Percentiles rank a stretch among this genome's conserved stretches.
Evolutionary conservation across 78 protist species (phyloP).

Genomic region (Speleostelium caveatum): DNA sequence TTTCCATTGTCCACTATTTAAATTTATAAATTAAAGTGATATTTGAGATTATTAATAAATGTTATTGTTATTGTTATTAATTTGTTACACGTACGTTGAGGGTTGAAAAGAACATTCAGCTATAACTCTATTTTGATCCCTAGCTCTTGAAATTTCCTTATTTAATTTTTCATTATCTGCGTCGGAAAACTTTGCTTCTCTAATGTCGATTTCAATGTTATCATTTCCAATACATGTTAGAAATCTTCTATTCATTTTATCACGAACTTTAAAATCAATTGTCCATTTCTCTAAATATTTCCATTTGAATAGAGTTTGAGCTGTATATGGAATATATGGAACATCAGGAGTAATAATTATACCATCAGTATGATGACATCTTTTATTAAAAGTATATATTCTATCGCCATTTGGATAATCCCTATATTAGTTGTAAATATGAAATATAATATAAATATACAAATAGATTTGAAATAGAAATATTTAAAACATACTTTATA

Average conservation of each 20-base stretch:
- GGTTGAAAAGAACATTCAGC: constrained; percentile 69
- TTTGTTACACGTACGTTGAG: too few relatives aligned
- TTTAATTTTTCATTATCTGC: constrained; percentile 16
- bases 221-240: constrained; percentile 31
- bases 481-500: neutral
- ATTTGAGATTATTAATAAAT: too few relatives aligned
- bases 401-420: constrained; percentile 9
- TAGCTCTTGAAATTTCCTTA: constrained; percentile 30
- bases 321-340: constrained; percentile 27
- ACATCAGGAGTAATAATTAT: constrained; percentile 70
- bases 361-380: constrained; percentile 70
- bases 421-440: too few relatives aligned
- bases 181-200: constrained; percentile 26
- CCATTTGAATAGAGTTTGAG: constrained; percentile 56
- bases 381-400: constrained; percentile 1
- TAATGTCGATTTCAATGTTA: constrained; percentile 31
- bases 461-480: neutral
- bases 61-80: too few relatives aligned
- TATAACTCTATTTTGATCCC: constrained; percentile 15
- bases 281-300: constrained; percentile 76
- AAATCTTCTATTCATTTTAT: constrained; percentile 17
- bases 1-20: constrained; percentile 59
- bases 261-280: constrained; percentile 53
- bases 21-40: too few relatives aligned
- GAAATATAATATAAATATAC: too few relatives aligned